Percentiles rank a stretch among this genome's conserved stretches.
phyloP scores from a whole-genome alignment of 2,329 filamentous ascomycete genomes.

The Epicoccum sorghinum region DNA sequence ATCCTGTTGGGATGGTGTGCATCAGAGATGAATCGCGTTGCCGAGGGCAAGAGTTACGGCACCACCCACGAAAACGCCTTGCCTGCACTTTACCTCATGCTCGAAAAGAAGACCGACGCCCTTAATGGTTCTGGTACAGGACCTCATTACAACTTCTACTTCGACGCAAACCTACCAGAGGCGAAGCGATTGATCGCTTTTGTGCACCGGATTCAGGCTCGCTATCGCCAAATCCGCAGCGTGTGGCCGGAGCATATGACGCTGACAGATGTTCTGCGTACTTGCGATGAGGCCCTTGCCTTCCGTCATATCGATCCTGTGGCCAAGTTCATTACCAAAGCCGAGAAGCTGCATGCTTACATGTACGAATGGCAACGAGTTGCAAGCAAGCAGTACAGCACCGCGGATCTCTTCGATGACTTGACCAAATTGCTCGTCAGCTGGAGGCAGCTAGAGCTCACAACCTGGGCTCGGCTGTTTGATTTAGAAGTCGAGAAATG shows the following conservation, averaged over 20 bases:
- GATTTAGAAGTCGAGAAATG: conserved; percentile 82
- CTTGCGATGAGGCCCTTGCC: conserved; percentile 75
- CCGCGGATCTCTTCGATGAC: conserved; percentile 72
- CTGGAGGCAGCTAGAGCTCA: conserved; percentile 90
- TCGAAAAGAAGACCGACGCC: conserved; percentile 65
- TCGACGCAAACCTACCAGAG: conserved; percentile 77
- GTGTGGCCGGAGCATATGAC: conserved; percentile 77
- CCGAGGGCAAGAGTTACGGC: conserved; percentile 31
- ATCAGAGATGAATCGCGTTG: conserved; percentile 34
- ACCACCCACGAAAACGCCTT: conserved; percentile 60
- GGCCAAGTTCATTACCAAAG: conserved; percentile 81
- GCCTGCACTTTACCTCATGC: conserved; percentile 67
- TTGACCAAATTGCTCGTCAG: conserved; percentile 81
- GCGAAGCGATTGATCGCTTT: conserved; percentile 74
- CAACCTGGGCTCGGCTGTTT: conserved; percentile 88
- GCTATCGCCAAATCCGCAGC: conserved; percentile 72
- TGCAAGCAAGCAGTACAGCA: conserved; percentile 79
- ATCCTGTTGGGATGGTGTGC: conserved; percentile 40
- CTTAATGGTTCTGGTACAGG: conserved; percentile 41
- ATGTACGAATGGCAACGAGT: conserved; percentile 96
- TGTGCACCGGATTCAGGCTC: conserved; percentile 69
- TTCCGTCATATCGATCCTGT: conserved; percentile 82
- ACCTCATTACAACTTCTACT: conserved; percentile 82
- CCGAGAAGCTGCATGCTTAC: conserved; percentile 84
- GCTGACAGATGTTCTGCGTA: conserved; percentile 76